A percentile compares a stretch with the other conserved stretches of the same genome.
Evolutionary conservation across 1,284 basidiomycete species (phyloP).

Genomic region (Ustanciosporium gigantosporum): DNA sequence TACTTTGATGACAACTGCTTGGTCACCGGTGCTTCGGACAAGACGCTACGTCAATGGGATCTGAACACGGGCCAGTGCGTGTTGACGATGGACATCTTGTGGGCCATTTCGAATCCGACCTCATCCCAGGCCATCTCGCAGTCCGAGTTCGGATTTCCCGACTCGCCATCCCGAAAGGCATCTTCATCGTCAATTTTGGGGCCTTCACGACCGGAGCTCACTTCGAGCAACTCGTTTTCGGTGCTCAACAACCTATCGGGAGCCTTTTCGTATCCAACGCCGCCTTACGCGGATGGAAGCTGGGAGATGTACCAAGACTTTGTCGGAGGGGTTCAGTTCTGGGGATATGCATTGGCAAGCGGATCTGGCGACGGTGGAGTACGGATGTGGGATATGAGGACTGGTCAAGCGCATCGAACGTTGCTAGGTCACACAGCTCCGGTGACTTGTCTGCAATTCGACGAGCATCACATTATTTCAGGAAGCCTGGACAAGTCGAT

Average conservation of each 20-base stretch:
- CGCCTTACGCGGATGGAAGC: constrained; percentile 83
- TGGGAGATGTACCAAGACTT: constrained; percentile 97
- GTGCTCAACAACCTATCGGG: constrained; percentile 63
- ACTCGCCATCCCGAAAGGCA: constrained; percentile 63
- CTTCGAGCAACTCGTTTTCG: constrained; percentile 27
- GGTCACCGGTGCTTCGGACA: constrained; percentile 96
- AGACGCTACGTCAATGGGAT: constrained; percentile 98
- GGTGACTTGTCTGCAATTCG: constrained; percentile 93
- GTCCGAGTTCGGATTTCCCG: constrained; percentile 47
- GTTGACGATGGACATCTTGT: constrained; percentile 99
- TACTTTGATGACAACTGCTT: constrained; percentile 94
- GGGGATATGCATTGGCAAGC: constrained; percentile 95
- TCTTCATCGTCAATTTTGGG: constrained; percentile 36
- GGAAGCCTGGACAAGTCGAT: constrained; percentile 89
- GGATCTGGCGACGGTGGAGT: constrained; percentile 96
- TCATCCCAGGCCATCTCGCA: constrained; percentile 63
- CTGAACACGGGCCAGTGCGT: constrained; percentile 94
- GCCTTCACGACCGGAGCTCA: constrained; percentile 19
- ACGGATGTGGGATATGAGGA: constrained; percentile 99
- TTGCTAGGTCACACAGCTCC: constrained; percentile 90
- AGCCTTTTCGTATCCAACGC: constrained; percentile 70
- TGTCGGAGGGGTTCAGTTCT: constrained; percentile 95
- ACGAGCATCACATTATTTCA: constrained; percentile 88
- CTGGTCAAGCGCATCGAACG: constrained; percentile 93
- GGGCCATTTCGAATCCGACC: constrained; percentile 93